A percentile compares a stretch with the other conserved stretches of the same genome.
Conservation (phyloP, 78 protist genomes). For the Dictyostelium firmibasis region DNA sequence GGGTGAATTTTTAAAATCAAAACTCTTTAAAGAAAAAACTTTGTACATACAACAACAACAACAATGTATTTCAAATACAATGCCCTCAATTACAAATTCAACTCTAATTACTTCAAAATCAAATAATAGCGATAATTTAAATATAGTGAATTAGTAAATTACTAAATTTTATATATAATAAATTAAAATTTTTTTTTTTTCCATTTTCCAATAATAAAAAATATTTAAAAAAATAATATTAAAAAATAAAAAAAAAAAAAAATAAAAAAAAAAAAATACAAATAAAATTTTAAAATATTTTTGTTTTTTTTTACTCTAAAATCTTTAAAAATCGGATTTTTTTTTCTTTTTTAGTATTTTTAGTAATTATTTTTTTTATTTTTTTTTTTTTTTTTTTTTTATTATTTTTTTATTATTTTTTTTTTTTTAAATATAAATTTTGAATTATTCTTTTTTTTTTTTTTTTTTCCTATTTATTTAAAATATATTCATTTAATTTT, state of each 20-base stretch:
- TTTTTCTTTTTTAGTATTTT: not conserved
- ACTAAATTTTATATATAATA: not conserved
- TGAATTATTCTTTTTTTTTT: not conserved
- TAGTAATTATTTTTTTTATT: no score
- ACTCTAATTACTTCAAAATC: not conserved
- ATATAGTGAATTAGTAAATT: not conserved
- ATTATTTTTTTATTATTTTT: not conserved
- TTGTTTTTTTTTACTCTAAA: not conserved
- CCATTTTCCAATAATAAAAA: no score
- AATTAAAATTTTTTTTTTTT: no score
- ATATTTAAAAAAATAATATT: no score
- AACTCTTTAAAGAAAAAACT: constrained; percentile 6
- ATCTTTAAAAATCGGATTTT: not conserved
- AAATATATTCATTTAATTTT: no score
- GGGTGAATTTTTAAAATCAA: constrained; percentile 70
- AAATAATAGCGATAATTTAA: not conserved
- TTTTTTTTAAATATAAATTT: not conserved
- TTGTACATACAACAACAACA: not conserved
- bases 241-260: no score
- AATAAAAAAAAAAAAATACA: not conserved
- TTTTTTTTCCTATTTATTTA: no score
- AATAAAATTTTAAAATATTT: not conserved
- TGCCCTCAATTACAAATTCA: not conserved
- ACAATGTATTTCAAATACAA: not conserved
- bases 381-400: no score